These are phyloP conservation scores for Halophytophthora batemanensis DNA, from an alignment of 352 stramenopile species.

Conservation along the genomic window DNA sequence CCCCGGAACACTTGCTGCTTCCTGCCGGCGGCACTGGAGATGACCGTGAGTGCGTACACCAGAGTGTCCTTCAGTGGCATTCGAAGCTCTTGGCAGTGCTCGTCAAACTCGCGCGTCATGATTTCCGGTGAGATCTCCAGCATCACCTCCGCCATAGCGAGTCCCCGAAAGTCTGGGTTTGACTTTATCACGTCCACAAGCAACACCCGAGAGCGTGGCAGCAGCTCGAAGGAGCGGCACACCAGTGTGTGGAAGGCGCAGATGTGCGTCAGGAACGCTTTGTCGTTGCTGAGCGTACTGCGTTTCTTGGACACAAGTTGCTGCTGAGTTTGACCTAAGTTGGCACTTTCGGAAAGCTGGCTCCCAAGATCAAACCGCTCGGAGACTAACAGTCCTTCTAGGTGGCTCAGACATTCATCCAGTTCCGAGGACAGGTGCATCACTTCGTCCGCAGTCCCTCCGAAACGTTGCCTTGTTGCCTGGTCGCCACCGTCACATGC, in stretches of 20 bases:
- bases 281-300: conserved; percentile 30
- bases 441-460: background rate
- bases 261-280: conserved; percentile 38
- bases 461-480: background rate
- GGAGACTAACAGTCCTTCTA: conserved; percentile 20
- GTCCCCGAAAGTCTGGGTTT: conserved; percentile 38
- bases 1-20: conserved; percentile 31
- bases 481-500: conserved; percentile 1
- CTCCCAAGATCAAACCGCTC: conserved; percentile 12
- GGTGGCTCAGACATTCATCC: conserved; percentile 26
- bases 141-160: conserved; percentile 40
- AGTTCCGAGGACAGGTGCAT: conserved; percentile 9
- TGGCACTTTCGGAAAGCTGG: conserved; percentile 2
- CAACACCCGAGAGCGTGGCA: conserved; percentile 30
- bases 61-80: conserved; percentile 28
- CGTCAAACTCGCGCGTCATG: conserved; percentile 31
- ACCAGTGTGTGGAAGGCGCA: conserved; percentile 35
- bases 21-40: conserved; percentile 17
- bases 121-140: conserved; percentile 31
- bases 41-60: conserved; percentile 26
- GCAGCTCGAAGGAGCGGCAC: conserved; percentile 21
- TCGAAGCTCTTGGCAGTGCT: conserved; percentile 18
- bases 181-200: conserved; percentile 40
- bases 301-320: conserved; percentile 1
- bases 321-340: background rate